Conservation (phyloP, 129 eudicot genomes). For the Helianthus tuberosus region DNA sequence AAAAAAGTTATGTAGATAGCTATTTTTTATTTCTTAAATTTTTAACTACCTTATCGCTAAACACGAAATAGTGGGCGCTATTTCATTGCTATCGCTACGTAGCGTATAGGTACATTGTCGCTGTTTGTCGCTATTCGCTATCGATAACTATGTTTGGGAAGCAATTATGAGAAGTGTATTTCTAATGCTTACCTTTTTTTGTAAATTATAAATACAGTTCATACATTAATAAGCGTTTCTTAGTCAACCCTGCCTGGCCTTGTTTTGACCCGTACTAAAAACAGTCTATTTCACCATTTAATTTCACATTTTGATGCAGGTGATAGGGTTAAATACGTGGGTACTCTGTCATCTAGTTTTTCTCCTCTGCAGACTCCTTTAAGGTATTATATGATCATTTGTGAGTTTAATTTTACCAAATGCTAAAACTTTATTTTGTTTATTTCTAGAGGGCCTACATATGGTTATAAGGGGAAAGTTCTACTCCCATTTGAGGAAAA, state of each 20-base stretch:
- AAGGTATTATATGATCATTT: conserved; percentile 46
- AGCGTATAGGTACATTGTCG: no score
- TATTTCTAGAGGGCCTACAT: conserved; percentile 63
- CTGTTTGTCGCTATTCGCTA: no score
- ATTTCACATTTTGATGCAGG: conserved; percentile 48
- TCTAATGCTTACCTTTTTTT: not conserved
- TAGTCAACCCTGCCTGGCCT: not conserved
- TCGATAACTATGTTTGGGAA: not conserved
- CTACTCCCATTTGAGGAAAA: conserved; percentile 82
- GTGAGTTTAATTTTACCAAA: not conserved
- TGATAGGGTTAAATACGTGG: conserved; percentile 84
- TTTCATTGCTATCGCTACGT: no score
- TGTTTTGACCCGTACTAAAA: not conserved
- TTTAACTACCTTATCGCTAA: no score
- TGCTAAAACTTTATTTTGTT: not conserved
- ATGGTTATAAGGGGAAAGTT: conserved; percentile 86
- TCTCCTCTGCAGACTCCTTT: conserved; percentile 51
- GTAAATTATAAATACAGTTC: no score
- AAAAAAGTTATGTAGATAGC: no score
- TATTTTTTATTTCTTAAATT: no score
- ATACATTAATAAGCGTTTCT: not conserved
- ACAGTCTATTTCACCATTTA: not conserved
- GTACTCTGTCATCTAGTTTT: conserved; percentile 58
- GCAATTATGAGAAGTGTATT: not conserved
- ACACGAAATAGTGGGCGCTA: no score